phyloP scores from a whole-genome alignment of 495 filamentous ascomycete genomes.

The Parachaetomium inaequale region DNA sequence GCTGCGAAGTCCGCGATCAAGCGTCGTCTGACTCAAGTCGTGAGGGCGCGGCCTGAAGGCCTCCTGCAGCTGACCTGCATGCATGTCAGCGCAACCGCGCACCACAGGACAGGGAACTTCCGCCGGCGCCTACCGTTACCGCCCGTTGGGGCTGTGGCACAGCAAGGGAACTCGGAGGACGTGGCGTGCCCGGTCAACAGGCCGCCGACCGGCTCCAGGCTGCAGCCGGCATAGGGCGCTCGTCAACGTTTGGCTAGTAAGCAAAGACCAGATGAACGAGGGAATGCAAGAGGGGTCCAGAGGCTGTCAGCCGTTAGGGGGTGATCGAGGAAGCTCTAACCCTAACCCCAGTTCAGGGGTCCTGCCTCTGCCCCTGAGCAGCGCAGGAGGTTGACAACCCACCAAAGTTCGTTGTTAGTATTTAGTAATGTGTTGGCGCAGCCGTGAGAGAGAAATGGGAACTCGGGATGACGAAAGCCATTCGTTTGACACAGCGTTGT shows the following conservation, averaged over 20 bases:
- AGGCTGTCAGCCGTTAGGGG: too few species aligned
- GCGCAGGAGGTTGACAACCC: too few species aligned
- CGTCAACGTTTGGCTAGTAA: not conserved
- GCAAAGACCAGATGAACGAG: too few species aligned
- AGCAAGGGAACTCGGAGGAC: not conserved
- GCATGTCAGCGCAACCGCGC: not conserved
- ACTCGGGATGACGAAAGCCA: too few species aligned
- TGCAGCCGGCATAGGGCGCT: not conserved
- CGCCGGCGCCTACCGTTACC: not conserved
- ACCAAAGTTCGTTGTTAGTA: too few species aligned
- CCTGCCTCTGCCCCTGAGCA: too few species aligned
- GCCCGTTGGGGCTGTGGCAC: not conserved
- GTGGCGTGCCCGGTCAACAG: not conserved
- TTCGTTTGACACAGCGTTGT: too few species aligned
- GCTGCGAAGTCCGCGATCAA: not conserved
- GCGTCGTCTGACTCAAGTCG: not conserved
- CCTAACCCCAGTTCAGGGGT: not conserved
- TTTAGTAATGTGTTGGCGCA: too few species aligned
- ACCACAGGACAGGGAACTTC: not conserved
- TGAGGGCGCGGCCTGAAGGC: not conserved
- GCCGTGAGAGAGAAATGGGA: too few species aligned
- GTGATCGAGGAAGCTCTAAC: too few species aligned
- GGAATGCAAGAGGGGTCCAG: too few species aligned
- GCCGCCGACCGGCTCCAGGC: not conserved
- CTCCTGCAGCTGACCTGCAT: conserved; percentile 5